Evolutionary conservation across 1,284 basidiomycete species (phyloP), one percentile per base, ranked within the genome.

Genomic region (Papiliotrema terrestris): DNA sequence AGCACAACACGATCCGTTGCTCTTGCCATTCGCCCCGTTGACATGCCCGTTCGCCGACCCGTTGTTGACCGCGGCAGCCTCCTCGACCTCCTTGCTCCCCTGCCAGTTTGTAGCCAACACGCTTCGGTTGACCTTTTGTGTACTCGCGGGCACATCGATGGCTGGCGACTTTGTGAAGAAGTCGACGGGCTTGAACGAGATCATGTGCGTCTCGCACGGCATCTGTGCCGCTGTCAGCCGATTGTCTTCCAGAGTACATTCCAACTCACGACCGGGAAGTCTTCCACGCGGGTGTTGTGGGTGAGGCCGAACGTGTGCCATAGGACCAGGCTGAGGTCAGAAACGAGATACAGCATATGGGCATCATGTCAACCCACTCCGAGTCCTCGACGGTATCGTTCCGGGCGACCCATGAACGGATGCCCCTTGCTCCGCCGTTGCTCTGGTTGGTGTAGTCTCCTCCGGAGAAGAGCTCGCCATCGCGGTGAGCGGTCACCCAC

Each of bases 101-200:
- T 52, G 50, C 32, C 44, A 20, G 29, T 32, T 38, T 1, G 23
- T 47, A 42, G 50, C 56, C 37, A 59, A 54, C 20, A 49, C 57
- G 37, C 63, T 66, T 60, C 70, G 53, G 65, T 75, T 75, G 62
- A 72, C 67, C 6, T 51, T 48, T 55, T 79, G 74, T 8, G 65
- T 68, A 29, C 66, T 71, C 0, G 66, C 57, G 1, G 77, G 72
- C 0, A 95, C 88, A 70, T 96, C 91, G 81, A 95, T 84, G 54
- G 86, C 83, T 0, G 93, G 93, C 71, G 89, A 91, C 54, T 78
- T 77, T 56, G 80, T 81, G 79, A 95, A 96, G 83, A 96, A 96
- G 60, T 84, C 85, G 52, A 80, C 80, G 8, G 93, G 93, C 71
- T 91, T 91, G 77, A 96, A 84, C n/a, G 83, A 78, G 51, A 94